Percentiles rank a stretch among this genome's conserved stretches.
Evolutionary conservation across 177 flowering plant species (phyloP).

Genomic region (Vitis hybrid): DNA sequence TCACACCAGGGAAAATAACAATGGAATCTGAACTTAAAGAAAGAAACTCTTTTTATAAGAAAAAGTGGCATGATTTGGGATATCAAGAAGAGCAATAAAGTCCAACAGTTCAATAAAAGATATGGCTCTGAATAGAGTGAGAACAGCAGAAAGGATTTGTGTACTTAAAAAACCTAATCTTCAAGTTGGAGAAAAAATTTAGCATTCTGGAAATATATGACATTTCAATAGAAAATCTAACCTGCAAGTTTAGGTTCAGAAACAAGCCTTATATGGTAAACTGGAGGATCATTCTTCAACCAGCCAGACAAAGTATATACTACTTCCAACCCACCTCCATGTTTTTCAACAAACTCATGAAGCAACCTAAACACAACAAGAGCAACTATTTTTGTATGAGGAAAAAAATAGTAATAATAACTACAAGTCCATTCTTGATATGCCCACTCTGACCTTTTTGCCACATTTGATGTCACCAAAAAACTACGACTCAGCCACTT

Average conservation of each 20-base stretch:
- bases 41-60: no score
- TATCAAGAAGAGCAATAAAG: no score
- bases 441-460: slow-evolving; percentile 61
- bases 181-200: no score
- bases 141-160: no score
- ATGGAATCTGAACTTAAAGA: no score
- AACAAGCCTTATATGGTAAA: slow-evolving; percentile 70
- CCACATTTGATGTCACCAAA: slow-evolving; percentile 72
- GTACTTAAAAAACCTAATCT: no score
- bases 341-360: slow-evolving; percentile 66
- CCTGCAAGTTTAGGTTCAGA: slow-evolving; percentile 69
- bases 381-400: neutral
- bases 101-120: no score
- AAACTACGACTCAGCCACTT: slow-evolving; percentile 94
- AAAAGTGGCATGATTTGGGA: no score
- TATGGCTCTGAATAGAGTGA: no score
- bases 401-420: neutral
- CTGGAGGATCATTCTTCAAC: slow-evolving; percentile 59
- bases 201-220: no score
- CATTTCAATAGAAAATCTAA: slow-evolving; percentile 16
- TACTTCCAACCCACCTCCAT: slow-evolving; percentile 59
- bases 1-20: no score
- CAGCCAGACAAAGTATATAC: slow-evolving; percentile 79
- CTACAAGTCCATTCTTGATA: neutral
- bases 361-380: slow-evolving; percentile 55